Conservation (phyloP, 1,284 basidiomycete species). For the Leccinum subrobustum region DNA sequence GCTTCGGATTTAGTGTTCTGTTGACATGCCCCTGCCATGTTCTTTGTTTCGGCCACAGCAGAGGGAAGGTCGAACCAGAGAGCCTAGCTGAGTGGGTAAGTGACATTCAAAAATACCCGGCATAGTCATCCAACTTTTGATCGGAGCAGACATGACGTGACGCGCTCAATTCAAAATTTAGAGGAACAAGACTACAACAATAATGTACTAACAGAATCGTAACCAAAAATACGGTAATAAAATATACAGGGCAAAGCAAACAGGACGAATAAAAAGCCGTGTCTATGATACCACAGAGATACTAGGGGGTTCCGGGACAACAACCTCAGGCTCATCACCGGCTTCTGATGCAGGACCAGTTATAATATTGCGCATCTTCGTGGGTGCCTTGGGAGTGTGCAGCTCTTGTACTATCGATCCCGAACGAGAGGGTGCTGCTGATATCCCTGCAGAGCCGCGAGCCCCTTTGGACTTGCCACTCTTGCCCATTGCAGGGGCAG, state of each 20-base stretch:
- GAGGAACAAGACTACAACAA: neutral
- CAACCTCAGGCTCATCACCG: constrained; percentile 40
- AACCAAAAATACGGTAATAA: constrained; percentile 15
- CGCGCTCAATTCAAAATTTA: neutral
- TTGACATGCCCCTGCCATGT: neutral
- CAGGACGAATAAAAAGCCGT: constrained; percentile 7
- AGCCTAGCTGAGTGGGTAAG: neutral
- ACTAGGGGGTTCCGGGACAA: constrained; percentile 18
- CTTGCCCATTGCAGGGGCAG: constrained; percentile 35
- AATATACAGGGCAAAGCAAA: constrained; percentile 9
- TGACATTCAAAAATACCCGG: neutral
- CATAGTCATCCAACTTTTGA: neutral
- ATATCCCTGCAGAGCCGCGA: constrained; percentile 38
- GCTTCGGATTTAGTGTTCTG: neutral
- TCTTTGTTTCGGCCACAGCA: neutral
- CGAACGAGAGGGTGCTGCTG: constrained; percentile 53
- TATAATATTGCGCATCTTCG: constrained; percentile 58
- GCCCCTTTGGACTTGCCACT: constrained; percentile 41
- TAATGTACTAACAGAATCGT: neutral
- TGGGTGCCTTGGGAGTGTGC: constrained; percentile 45
- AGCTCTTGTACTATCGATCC: constrained; percentile 47
- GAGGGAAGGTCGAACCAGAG: neutral
- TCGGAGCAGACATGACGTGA: neutral
- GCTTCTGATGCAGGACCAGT: constrained; percentile 46
- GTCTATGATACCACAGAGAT: constrained; percentile 23